These are phyloP conservation scores for Penicillium sp. DNA, from an alignment of 2,329 filamentous ascomycete genomes.

Conservation along the genomic window DNA sequence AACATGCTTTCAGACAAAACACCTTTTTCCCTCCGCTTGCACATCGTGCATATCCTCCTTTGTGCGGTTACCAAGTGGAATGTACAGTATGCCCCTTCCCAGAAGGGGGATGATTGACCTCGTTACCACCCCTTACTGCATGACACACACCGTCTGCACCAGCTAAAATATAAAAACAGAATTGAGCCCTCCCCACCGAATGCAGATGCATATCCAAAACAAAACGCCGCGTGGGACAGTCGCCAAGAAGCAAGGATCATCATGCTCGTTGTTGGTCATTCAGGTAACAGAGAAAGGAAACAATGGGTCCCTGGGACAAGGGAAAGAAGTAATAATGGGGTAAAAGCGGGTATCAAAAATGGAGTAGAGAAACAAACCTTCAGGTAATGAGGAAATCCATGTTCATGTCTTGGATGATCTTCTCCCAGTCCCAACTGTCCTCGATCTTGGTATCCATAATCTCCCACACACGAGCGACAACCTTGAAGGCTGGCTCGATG, in stretches of 20 bases:
- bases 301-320: not conserved
- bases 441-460: conserved; percentile 59
- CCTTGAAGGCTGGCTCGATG: conserved; percentile 55
- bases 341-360: conserved; percentile 20
- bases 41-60: not conserved
- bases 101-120: not conserved
- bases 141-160: conserved; percentile 6
- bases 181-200: conserved; percentile 7
- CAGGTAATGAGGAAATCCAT: conserved; percentile 63
- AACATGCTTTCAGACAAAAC: not conserved
- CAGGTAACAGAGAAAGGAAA: conserved; percentile 1
- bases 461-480: conserved; percentile 59
- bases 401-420: conserved; percentile 56
- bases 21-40: conserved; percentile 1
- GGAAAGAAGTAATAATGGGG: conserved; percentile 1
- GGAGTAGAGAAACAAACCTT: conserved; percentile 17
- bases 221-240: conserved; percentile 23
- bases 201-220: conserved; percentile 18
- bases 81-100: not conserved
- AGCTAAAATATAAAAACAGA: conserved; percentile 2
- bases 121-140: conserved; percentile 5
- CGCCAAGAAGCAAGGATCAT: conserved; percentile 11
- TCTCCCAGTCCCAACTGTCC: conserved; percentile 65
- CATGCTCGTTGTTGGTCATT: conserved; percentile 12
- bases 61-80: not conserved